Base-by-base conservation (phyloP, 106 monocot species). In the Dactylorhiza incarnata region DNA sequence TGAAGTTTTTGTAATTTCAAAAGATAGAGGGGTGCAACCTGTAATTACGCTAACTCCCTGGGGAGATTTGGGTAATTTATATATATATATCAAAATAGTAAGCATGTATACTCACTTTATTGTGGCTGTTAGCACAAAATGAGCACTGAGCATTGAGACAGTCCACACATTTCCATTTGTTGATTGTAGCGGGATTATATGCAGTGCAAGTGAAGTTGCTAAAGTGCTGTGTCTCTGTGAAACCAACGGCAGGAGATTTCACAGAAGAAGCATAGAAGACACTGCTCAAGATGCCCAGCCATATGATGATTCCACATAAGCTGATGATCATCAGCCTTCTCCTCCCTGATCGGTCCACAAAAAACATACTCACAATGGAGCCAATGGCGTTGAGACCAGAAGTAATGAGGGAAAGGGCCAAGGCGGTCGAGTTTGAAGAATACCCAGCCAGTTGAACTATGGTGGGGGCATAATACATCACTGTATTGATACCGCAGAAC, bases 391-490 rank as follows among this genome's bases (percentile, higher is more conserved):
- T 95, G 51, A 95, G 86, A 11, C 95, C 95, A 4, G 91, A 91
- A 43, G 89, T 91, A 26, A 95, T 89, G 26, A 95, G 86, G 14
- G 91, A 91, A 9, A 95, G 85, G 0, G 87, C 89, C 75, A 95
- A 56, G 13, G 94, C 94, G 7, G 89, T 94, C 29, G 76, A 85
- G 53, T 94, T 91, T n/a, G 94, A 91, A 68, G 94, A 91, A 24
- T 77, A 94, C 7, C 94, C 94, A 0, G 94, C 94, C 20, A 95
- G 59, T 67, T 95, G 95, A 22, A 95, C 91, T 2, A 95, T 95
- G 0, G 91, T 95, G 20, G 95, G 95, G 49, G 91, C 91, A 76
- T 95, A 95, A 51, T 95, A 95, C 95, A 95, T 95, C 13, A 95
- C 95, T 3, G 95, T 91, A 68, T 95, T 95, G 51, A 95, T 95